These are phyloP conservation scores for Cryphonectria radicalis DNA, from an alignment of 2,329 filamentous ascomycete species.

Conservation along the genomic window DNA sequence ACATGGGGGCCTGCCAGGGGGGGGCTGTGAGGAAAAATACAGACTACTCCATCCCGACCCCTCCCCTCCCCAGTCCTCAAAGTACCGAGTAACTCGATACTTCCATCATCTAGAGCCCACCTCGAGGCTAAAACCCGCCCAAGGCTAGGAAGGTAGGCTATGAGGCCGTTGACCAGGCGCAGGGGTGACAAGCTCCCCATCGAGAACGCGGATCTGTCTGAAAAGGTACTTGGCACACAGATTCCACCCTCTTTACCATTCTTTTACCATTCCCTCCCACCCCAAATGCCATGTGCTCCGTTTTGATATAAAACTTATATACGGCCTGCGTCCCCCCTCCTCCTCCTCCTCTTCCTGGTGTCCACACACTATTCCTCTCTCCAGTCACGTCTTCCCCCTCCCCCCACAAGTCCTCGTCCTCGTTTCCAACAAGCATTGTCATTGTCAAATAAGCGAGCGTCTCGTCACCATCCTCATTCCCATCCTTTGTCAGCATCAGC, in stretches of 20 bases:
- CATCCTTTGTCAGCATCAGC: not conserved
- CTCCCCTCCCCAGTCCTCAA: not conserved
- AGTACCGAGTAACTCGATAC: not conserved
- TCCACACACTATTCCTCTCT: not conserved
- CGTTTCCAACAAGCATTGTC: not conserved
- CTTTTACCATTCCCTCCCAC: not conserved
- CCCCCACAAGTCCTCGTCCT: not conserved
- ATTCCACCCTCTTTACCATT: not conserved
- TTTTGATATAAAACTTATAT: constrained; percentile 1
- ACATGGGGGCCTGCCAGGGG: not conserved
- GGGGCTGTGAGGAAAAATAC: not conserved
- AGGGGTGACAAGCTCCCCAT: not conserved
- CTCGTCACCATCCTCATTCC: not conserved
- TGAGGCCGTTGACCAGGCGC: constrained; percentile 3
- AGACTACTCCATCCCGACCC: not conserved
- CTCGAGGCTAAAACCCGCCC: not conserved
- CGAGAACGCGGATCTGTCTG: not conserved
- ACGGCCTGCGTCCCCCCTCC: not conserved
- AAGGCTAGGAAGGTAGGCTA: not conserved
- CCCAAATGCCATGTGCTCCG: not conserved
- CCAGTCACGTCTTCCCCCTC: not conserved
- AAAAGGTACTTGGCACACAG: not conserved
- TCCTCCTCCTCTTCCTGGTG: not conserved
- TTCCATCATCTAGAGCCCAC: not conserved
- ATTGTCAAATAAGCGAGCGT: not conserved